Evolutionary conservation across 306 rosid species (phyloP).

Genomic region (Vachellia collinsii): DNA sequence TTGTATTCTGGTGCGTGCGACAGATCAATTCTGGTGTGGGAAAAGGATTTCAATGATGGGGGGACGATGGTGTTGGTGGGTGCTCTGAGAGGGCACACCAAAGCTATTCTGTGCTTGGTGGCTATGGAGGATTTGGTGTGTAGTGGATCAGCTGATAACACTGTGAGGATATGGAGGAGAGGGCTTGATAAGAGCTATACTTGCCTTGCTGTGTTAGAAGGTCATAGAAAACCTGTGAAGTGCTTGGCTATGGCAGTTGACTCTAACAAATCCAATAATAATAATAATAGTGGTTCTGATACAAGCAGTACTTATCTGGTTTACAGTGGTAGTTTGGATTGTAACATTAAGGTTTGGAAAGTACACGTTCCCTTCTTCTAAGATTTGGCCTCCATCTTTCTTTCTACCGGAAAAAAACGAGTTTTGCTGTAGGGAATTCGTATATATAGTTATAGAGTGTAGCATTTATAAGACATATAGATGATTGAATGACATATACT

Average conservation of each 20-base stretch:
- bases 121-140: constrained; percentile 62
- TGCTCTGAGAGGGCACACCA: constrained; percentile 68
- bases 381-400: neutral
- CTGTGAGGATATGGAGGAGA: constrained; percentile 73
- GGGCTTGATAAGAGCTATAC: constrained; percentile 45
- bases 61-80: constrained; percentile 56
- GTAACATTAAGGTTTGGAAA: constrained; percentile 67
- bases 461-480: neutral
- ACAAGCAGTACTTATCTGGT: constrained; percentile 45
- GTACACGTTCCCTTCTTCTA: constrained; percentile 40
- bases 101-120: constrained; percentile 68
- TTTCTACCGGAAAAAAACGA: neutral
- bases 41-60: constrained; percentile 12
- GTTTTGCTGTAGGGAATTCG: neutral
- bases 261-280: neutral
- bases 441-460: constrained; percentile 3
- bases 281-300: constrained; percentile 7
- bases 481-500: neutral
- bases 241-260: constrained; percentile 53
- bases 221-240: constrained; percentile 64
- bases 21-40: constrained; percentile 74
- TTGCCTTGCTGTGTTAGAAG: constrained; percentile 68
- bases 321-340: constrained; percentile 69
- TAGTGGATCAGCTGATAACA: constrained; percentile 77
- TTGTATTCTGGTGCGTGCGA: constrained; percentile 84